Conservation (phyloP, 192 early-diverging fungal genomes). For the Coemansia sp. region DNA sequence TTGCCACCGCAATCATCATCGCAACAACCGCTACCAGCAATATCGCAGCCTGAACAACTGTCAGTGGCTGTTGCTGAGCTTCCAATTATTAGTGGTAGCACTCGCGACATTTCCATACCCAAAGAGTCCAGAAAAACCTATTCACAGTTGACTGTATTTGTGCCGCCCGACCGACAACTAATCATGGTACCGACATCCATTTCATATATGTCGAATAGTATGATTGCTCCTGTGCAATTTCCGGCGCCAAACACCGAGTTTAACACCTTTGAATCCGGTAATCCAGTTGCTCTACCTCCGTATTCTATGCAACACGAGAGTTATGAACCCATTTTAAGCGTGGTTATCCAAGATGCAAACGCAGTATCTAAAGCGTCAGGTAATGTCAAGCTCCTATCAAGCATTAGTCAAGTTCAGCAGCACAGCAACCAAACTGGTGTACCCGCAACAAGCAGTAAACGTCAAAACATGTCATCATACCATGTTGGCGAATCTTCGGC, state of each 20-base stretch:
- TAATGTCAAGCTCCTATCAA: no score
- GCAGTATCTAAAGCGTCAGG: no score
- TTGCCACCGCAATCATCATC: not conserved
- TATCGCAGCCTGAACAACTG: not conserved
- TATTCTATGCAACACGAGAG: not conserved
- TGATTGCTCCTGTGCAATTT: conserved; percentile 13
- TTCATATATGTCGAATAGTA: conserved; percentile 13
- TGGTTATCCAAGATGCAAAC: not conserved
- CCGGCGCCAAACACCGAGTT: not conserved
- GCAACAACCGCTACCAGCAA: not conserved
- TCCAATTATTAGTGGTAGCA: not conserved
- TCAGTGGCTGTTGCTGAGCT: not conserved
- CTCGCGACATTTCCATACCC: not conserved
- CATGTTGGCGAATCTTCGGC: not conserved
- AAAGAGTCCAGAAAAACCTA: conserved; percentile 2
- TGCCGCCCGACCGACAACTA: conserved; percentile 29
- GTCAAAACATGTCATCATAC: not conserved
- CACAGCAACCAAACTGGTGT: no score
- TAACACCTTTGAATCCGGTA: conserved; percentile 4
- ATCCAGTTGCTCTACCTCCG: not conserved
- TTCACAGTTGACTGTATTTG: conserved; percentile 14
- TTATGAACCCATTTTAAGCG: not conserved
- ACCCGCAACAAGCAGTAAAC: no score
- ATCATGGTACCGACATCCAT: conserved; percentile 24
- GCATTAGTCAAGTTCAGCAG: no score